phyloP scores from a whole-genome alignment of 2,329 filamentous ascomycete genomes.

The Fusarium sp. region DNA sequence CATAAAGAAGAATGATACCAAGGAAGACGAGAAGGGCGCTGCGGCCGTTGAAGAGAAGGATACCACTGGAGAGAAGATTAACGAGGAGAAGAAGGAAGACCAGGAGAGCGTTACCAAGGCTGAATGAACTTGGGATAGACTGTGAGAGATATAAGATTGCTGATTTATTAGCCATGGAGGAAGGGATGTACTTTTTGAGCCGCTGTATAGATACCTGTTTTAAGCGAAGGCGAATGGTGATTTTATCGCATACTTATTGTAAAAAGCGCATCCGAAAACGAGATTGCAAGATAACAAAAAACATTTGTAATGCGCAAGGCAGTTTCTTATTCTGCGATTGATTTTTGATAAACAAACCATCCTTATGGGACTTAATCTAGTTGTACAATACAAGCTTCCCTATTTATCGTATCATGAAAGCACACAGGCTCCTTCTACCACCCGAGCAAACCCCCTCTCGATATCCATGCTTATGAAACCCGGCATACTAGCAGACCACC shows the following conservation, averaged over 20 bases:
- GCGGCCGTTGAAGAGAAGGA: conserved; percentile 24
- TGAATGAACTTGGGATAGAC: conserved; percentile 27
- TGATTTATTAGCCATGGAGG: conserved; percentile 32
- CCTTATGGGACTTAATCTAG: conserved; percentile 36
- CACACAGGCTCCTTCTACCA: conserved; percentile 13
- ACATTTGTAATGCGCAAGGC: conserved; percentile 12
- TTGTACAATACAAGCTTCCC: conserved; percentile 42
- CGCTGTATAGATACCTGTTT: conserved; percentile 46
- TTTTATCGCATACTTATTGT: conserved; percentile 36
- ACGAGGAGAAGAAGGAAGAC: conserved; percentile 22
- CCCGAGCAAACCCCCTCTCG: not conserved
- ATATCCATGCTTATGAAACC: conserved; percentile 55
- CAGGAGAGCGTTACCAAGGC: conserved; percentile 9
- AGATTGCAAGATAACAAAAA: conserved; percentile 10
- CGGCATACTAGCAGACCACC: conserved; percentile 85
- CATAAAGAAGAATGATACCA: conserved; percentile 8
- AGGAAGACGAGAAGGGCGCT: not conserved
- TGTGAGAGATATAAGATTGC: conserved; percentile 26
- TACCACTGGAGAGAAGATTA: conserved; percentile 3
- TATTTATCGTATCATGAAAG: conserved; percentile 35
- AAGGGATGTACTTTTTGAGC: conserved; percentile 34
- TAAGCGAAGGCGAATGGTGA: conserved; percentile 46
- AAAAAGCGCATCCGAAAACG: conserved; percentile 19
- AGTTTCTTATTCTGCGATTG: conserved; percentile 27
- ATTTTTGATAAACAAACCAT: conserved; percentile 37